Percentiles rank a stretch among this genome's conserved stretches.
Conservation (phyloP, 148 eudicot genomes). For the Linanthus parryae region DNA sequence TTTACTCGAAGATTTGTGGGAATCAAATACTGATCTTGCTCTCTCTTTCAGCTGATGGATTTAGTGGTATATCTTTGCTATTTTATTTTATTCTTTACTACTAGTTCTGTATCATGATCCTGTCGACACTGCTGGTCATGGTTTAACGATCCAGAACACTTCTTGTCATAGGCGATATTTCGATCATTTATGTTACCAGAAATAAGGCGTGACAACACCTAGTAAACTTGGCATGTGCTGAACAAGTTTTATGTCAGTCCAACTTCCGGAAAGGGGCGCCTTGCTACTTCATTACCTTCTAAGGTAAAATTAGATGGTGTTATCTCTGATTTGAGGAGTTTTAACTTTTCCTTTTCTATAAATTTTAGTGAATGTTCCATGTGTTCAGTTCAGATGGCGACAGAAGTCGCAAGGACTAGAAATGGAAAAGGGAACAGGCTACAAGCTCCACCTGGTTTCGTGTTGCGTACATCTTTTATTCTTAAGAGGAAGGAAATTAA, state of each 20-base stretch:
- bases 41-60: no score
- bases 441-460: slow-evolving; percentile 47
- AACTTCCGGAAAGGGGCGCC: not conserved
- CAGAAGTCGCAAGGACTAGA: slow-evolving; percentile 8
- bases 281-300: not conserved
- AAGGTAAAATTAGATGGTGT: not conserved
- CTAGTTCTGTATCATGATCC: no score
- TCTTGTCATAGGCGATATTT: no score
- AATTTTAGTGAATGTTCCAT: not conserved
- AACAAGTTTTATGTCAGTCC: not conserved
- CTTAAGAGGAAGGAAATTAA: slow-evolving; percentile 34
- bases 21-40: no score
- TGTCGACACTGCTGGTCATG: no score
- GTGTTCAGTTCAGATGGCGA: slow-evolving; percentile 31
- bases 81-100: no score
- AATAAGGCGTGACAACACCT: no score
- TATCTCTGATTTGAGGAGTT: not conserved
- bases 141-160: no score
- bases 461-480: slow-evolving; percentile 43
- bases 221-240: not conserved
- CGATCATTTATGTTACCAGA: no score
- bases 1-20: no score
- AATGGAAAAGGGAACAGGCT: slow-evolving; percentile 17
- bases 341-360: not conserved
- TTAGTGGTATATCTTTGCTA: no score